These are phyloP conservation scores for Mycogone perniciosa DNA, from an alignment of 2,329 filamentous ascomycete species.

Conservation along the genomic window DNA sequence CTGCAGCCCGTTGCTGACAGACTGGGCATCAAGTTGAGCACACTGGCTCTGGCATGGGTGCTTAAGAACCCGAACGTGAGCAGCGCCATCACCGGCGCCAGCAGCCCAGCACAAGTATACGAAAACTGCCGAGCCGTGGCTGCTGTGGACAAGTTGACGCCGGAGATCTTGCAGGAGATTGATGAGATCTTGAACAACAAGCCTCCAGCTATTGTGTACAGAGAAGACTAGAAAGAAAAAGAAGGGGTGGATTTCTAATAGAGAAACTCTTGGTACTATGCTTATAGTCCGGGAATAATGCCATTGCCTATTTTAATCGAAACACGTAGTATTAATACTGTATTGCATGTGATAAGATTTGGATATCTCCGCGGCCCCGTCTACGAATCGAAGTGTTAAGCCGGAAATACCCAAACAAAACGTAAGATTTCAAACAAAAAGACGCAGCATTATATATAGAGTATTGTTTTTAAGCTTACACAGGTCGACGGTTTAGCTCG, in stretches of 20 bases:
- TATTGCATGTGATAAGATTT: too few species aligned
- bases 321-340: too few species aligned
- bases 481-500: too few species aligned
- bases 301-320: too few species aligned
- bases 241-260: background rate
- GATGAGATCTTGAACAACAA: conserved; percentile 54
- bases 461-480: too few species aligned
- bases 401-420: too few species aligned
- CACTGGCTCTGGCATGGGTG: conserved; percentile 56
- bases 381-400: too few species aligned
- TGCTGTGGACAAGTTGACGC: conserved; percentile 50
- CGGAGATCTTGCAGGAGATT: conserved; percentile 53
- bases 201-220: conserved; percentile 36
- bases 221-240: conserved; percentile 22
- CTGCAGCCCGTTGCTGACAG: conserved; percentile 58
- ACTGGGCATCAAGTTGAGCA: conserved; percentile 51
- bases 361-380: too few species aligned
- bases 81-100: conserved; percentile 56
- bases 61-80: conserved; percentile 56
- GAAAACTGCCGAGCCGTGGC: conserved; percentile 52
- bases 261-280: too few species aligned
- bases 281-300: background rate
- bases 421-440: too few species aligned
- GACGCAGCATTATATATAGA: too few species aligned
- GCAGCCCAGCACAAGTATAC: conserved; percentile 51